Percentiles rank a stretch among this genome's conserved stretches.
Evolutionary conservation across 176 grass and related monocot genomes (phyloP).

Genomic region (Tillandsia fasciculata): DNA sequence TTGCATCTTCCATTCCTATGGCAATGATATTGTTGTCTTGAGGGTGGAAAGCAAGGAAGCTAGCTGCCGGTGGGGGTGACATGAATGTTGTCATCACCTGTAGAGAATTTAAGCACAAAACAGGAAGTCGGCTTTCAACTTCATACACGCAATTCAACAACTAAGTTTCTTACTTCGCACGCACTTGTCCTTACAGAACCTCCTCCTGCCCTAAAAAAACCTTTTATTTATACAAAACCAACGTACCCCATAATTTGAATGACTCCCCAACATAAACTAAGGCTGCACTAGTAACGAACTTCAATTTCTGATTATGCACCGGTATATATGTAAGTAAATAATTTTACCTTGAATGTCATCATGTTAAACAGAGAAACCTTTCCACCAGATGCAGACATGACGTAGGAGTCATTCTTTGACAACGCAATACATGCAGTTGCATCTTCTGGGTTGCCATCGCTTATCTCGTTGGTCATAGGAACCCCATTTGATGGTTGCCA

Average conservation of each 20-base stretch:
- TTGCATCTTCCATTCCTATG: conserved; percentile 98
- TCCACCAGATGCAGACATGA: conserved; percentile 98
- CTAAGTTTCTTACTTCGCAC: too few relatives aligned
- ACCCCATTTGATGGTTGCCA: conserved; percentile 96
- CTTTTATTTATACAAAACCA: too few relatives aligned
- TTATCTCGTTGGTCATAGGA: conserved; percentile 89
- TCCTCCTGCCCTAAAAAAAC: too few relatives aligned
- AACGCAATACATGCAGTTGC: conserved; percentile 94
- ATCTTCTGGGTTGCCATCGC: conserved; percentile 88
- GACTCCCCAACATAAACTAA: too few relatives aligned
- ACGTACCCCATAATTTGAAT: too few relatives aligned
- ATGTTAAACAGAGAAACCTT: conserved; percentile 99
- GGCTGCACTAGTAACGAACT: too few relatives aligned
- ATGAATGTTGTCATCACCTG: conserved; percentile 99
- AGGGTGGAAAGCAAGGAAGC: conserved; percentile 90
- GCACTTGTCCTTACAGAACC: too few relatives aligned
- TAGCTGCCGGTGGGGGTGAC: conserved; percentile 89
- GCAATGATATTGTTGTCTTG: conserved; percentile 99
- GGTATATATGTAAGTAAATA: too few relatives aligned
- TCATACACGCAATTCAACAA: too few relatives aligned
- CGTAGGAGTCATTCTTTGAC: conserved; percentile 98
- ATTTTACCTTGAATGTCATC: conserved; percentile 96
- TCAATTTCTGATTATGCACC: too few relatives aligned
- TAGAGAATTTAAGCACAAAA: conserved; percentile 3
- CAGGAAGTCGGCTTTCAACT: too few relatives aligned